Base-by-base conservation (phyloP, 495 filamentous ascomycete genomes). In the Neohortaea acidophila region DNA sequence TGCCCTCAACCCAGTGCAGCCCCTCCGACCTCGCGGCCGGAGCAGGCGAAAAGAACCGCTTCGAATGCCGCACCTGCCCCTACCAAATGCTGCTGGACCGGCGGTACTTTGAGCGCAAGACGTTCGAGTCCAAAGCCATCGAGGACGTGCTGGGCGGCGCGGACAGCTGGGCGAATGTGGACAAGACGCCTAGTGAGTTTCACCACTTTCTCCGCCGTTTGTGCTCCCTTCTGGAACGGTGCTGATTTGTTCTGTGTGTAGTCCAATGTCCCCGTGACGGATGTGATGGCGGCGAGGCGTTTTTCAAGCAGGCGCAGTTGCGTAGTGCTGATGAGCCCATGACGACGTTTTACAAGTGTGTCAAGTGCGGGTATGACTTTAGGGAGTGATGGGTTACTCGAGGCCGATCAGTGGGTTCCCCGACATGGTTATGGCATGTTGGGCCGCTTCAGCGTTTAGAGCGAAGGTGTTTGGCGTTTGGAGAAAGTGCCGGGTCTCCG, bases 311-410 rank as follows among this genome's bases (percentile, higher is more conserved):
- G 70, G 75, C 94, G 51, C 89, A 97, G 70, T 96, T 94, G 62
- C 77, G 89, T 41, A 92, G 83, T 64, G 89, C 91, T 27, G 89
- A 97, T 62, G 89, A 97, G 68, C 89, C 89, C 36, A 94, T 93
- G 84, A 97, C 89, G 33, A 82, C 70, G 27, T 96, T 97, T 60
- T 86, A 78, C 57, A 85, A 81, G 79, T 49, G 46, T 24, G 30
- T 41, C 20, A 29, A 36, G n/a, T 49, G 46, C 25, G 25, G 26
- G 12, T 13, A 21, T 21, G 41, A 49, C 9, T 49, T 41, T 41
- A 19, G 46, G 37, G 46, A 49, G 46, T 36, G 37, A 18, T 49
- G 33, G 40, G 7, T 29, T 39, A n/a, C n/a, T n/a, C n/a, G n/a
- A n/a, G n/a, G n/a, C n/a, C n/a, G n/a, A n/a, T n/a, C 29, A 32